A percentile compares a stretch with the other conserved stretches of the same genome.
phyloP scores from a whole-genome alignment of 2,329 filamentous ascomycete species.

The Fusarium pseudonygamai region DNA sequence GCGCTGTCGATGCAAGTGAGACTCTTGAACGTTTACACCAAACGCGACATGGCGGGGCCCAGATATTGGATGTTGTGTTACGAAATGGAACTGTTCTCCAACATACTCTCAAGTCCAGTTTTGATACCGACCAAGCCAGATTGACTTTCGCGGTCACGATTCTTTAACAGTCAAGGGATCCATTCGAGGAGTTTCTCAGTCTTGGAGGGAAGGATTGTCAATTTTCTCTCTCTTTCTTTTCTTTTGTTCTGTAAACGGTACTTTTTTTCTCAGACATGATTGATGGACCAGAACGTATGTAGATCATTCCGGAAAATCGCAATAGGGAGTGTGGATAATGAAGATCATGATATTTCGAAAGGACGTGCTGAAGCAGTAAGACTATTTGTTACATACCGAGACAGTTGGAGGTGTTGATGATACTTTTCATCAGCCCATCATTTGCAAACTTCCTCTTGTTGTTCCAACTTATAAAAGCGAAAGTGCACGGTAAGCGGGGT shows the following conservation, averaged over 20 bases:
- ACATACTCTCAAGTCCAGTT: not conserved
- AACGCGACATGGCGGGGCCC: not conserved
- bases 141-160: not conserved
- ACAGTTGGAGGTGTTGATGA: not conserved
- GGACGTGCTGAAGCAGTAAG: conserved; percentile 22
- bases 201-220: not conserved
- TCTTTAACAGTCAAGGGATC: not conserved
- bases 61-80: not conserved
- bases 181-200: not conserved
- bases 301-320: conserved; percentile 13
- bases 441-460: not conserved
- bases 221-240: not conserved
- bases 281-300: not conserved
- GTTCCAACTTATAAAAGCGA: not conserved
- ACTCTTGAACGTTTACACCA: conserved; percentile 5
- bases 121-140: not conserved
- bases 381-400: conserved; percentile 23
- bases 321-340: conserved; percentile 25
- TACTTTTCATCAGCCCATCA: conserved; percentile 2
- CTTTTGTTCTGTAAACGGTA: not conserved
- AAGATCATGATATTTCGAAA: conserved; percentile 23
- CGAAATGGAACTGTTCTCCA: not conserved
- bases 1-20: conserved; percentile 31
- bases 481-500: conserved; percentile 21
- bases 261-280: conserved; percentile 13